Evolutionary conservation across 73 alveolate species (phyloP), one percentile per base, ranked within the genome.

Genomic region (Uronychia setigera): DNA sequence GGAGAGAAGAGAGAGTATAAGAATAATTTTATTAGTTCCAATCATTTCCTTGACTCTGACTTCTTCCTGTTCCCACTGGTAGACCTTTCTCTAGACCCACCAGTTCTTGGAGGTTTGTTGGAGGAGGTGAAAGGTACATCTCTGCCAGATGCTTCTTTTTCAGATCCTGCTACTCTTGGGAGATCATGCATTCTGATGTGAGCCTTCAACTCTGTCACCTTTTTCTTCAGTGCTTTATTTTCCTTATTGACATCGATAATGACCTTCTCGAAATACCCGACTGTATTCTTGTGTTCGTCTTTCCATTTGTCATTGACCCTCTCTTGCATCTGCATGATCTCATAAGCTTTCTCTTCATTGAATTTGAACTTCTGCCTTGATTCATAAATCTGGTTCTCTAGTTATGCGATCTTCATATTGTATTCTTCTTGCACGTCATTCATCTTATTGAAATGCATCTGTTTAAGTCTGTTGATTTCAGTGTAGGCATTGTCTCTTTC

Each of bases 321-420:
- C 75, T 86, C 93, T 35, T 90, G 82, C 88, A 85, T 80, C 77
- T 46, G 32, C 87, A 86, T 76, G 31, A 90, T 60, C 33, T 90
- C 96, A 80, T 57, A 79, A 0, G 91, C 91, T 46, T 90, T 90
- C 58, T 90, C 96, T 76, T 90, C 96, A 30, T 59, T 60, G 57
- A 26, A 30, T 33, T 81, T 86, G 58, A 58, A 82, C 80, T 82
- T 85, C 78, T 90, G 93, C 78, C 82, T 85, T 30, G 87, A 81
- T 33, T 90, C 96, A 27, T 74, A 33, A 25, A 90, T 67, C 32
- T 35, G 79, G 60, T 78, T 84, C 78, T 89, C 95, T 0, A 89
- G 74, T 57, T 67, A 58, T 5, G 84, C 87, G 19, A 92, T 32
- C 33, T 83, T 90, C 31, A 77, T 28, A 32, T 78, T 79, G 82